Evolutionary conservation across 768 basidiomycete species (phyloP).

Genomic region (Mycena venus): DNA sequence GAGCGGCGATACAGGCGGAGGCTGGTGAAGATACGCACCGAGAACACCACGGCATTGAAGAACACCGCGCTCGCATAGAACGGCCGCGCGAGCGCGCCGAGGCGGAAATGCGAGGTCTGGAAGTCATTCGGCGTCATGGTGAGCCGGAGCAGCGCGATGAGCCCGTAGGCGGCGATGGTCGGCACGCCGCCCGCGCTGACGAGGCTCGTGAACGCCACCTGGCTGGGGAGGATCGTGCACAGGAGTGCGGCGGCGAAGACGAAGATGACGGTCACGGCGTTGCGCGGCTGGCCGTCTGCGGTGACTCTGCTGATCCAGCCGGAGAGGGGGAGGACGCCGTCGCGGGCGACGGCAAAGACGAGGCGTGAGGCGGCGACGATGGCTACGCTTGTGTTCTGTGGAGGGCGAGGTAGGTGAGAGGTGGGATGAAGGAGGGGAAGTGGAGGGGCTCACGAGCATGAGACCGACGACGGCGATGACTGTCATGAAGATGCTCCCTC

Average conservation of each 20-base stretch:
- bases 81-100: conserved; percentile 74
- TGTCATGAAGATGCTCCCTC: conserved; percentile 90
- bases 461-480: conserved; percentile 85
- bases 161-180: conserved; percentile 88
- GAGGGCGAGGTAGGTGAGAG: background rate
- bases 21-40: conserved; percentile 64
- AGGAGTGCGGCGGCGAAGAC: conserved; percentile 80
- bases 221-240: conserved; percentile 90
- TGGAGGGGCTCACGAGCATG: conserved; percentile 71
- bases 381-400: conserved; percentile 86
- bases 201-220: conserved; percentile 92
- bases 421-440: background rate
- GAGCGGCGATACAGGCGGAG: background rate
- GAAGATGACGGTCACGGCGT: conserved; percentile 92
- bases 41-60: conserved; percentile 83
- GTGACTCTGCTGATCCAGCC: conserved; percentile 87
- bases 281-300: conserved; percentile 77
- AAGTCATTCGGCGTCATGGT: conserved; percentile 83
- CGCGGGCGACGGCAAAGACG: conserved; percentile 93
- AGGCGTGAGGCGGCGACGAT: conserved; percentile 93
- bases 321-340: conserved; percentile 89
- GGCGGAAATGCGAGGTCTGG: conserved; percentile 76
- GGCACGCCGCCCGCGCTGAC: conserved; percentile 89
- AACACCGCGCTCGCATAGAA: conserved; percentile 77
- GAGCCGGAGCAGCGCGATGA: conserved; percentile 84